Percentiles rank a stretch among this genome's conserved stretches.
These are phyloP conservation scores for Neurospora sp. DNA, from an alignment of 495 filamentous ascomycete genomes.

Conservation along the genomic window DNA sequence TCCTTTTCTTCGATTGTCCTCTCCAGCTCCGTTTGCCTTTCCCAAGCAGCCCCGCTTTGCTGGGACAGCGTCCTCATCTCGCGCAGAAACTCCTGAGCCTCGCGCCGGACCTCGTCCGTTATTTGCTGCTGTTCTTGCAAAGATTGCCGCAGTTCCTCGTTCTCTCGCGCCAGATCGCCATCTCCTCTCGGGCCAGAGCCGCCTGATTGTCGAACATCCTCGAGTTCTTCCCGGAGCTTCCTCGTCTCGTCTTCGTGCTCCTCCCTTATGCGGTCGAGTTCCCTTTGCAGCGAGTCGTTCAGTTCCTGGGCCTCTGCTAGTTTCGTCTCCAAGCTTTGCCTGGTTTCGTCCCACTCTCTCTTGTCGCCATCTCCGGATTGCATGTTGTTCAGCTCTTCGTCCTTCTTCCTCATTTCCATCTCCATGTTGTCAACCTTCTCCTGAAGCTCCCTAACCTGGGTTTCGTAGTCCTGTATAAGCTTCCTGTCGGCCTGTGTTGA, in stretches of 20 bases:
- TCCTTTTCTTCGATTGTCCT: slow-evolving; percentile 65
- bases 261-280: slow-evolving; percentile 60
- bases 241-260: slow-evolving; percentile 56
- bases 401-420: slow-evolving; percentile 37
- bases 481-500: slow-evolving; percentile 51
- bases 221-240: slow-evolving; percentile 54
- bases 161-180: slow-evolving; percentile 57
- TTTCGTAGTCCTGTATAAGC: slow-evolving; percentile 63
- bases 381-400: slow-evolving; percentile 35
- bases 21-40: slow-evolving; percentile 68
- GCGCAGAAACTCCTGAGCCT: slow-evolving; percentile 71
- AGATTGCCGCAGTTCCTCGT: slow-evolving; percentile 60
- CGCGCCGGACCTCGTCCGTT: slow-evolving; percentile 79
- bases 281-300: slow-evolving; percentile 63
- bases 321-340: slow-evolving; percentile 63
- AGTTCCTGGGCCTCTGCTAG: slow-evolving; percentile 68
- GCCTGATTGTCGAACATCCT: slow-evolving; percentile 34
- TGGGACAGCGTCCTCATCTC: slow-evolving; percentile 85
- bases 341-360: slow-evolving; percentile 66
- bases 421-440: slow-evolving; percentile 68
- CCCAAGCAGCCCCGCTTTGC: slow-evolving; percentile 65
- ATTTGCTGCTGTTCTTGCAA: slow-evolving; percentile 66
- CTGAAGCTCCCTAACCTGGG: slow-evolving; percentile 62
- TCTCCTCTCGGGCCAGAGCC: slow-evolving; percentile 27
- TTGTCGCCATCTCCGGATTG: slow-evolving; percentile 40